phyloP scores from a whole-genome alignment of 2,329 filamentous ascomycete genomes.

The Aspergillus flavus region DNA sequence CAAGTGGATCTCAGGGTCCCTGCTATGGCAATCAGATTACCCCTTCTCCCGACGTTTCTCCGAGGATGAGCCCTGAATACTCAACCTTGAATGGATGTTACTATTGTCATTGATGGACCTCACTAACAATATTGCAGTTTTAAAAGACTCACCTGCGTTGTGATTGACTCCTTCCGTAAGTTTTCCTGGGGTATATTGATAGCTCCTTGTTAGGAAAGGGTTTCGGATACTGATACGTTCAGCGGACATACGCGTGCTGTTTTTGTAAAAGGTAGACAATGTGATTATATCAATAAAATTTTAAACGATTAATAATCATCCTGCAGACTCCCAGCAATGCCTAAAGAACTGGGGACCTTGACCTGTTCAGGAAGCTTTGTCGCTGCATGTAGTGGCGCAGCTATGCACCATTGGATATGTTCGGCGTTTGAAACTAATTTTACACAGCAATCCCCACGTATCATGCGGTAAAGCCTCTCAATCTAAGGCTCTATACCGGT shows the following conservation, averaged over 20 bases:
- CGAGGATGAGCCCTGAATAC: neutral
- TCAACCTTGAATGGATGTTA: neutral
- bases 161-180: neutral
- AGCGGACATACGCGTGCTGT: no score
- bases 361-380: neutral
- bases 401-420: neutral
- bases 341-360: neutral
- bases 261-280: neutral
- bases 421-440: neutral
- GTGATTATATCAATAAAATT: rapidly evolving
- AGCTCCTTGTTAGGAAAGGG: neutral
- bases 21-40: neutral
- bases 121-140: neutral
- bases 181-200: rapidly evolving
- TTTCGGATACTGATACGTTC: neutral
- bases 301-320: neutral
- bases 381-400: neutral
- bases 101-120: neutral
- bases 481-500: no score
- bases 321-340: neutral
- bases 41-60: neutral
- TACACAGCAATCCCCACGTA: neutral
- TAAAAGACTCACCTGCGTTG: no score
- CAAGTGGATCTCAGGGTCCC: neutral
- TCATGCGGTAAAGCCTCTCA: neutral